Conservation (phyloP, 2,329 filamentous ascomycete species). For the Sclerotinia minor region DNA sequence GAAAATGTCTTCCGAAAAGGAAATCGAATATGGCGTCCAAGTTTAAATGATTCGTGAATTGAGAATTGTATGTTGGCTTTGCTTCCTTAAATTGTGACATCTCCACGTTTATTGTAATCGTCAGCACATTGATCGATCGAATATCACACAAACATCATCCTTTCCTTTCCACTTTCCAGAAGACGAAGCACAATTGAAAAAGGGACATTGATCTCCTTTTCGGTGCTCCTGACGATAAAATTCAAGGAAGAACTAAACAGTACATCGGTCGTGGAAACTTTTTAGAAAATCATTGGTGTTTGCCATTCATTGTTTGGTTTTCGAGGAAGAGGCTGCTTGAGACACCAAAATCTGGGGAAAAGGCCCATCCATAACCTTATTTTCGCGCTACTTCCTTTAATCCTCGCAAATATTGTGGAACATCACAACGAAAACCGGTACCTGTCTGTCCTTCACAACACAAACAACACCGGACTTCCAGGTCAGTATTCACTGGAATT, state of each 20-base stretch:
- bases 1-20: neutral
- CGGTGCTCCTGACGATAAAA: neutral
- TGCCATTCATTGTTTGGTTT: neutral
- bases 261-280: neutral
- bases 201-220: neutral
- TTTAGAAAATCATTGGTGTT: neutral
- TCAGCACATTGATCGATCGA: neutral
- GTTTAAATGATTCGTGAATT: neutral
- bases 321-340: neutral
- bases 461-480: neutral
- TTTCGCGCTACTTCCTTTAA: neutral
- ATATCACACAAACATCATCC: neutral
- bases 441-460: neutral
- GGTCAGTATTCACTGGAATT: neutral
- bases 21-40: neutral
- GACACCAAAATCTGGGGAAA: slow-evolving; percentile 7
- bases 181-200: neutral
- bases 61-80: neutral
- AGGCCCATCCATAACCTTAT: too few species aligned
- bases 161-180: neutral
- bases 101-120: neutral
- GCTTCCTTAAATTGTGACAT: neutral
- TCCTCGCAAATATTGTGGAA: neutral
- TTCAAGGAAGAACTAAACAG: neutral
- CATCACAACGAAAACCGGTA: neutral